Base-by-base conservation (phyloP, 2,329 filamentous ascomycete species). In the Ambrosiella xylebori region DNA sequence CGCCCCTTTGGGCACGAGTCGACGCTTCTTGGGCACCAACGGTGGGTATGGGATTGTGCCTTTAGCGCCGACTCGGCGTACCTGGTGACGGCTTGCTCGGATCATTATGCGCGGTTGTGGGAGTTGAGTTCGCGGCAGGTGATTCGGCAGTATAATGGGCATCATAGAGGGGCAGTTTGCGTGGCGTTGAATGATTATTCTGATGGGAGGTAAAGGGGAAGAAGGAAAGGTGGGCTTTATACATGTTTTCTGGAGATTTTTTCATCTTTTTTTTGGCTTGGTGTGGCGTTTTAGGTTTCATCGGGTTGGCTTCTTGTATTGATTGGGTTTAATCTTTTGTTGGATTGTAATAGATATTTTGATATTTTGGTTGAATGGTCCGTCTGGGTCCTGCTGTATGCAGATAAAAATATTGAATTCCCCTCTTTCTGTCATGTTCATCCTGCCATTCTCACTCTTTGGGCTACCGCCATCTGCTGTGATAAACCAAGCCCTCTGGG, bases 11-110 rank as follows among this genome's bases (percentile, higher is more conserved):
- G 84, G 8, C 79, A 95, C 17, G 87, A 95, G 70, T 89, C 88
- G 2, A 94, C 88, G 1, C 79, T 96, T 1, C 86, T 86, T 19
- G 88, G 86, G 57, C 90, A 96, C 71, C 90, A 96, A 71, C 83
- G 90, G 57, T 96, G 90, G 90, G 90, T 96, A 0, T 96, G 90
- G 90, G 90, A 96, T 69, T 96, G 90, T 66, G 90, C 90, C 0
- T 96, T 96, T 71, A 91, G 86, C 61, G 90, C 90, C 35, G 90
- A 96, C 68, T 90, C 85, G 39, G 90, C 90, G 0, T 96, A 96
- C 66, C 75, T 96, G 6, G 90, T 96, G 11, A 96, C 90, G 0
- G 89, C 90, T 4, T 95, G 88, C 68, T 91, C 85, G 47, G 90
- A 96, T 68, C 90, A 96, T 69, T 96, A 95, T 67, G 90, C 90